Evolutionary conservation across 2,329 filamentous ascomycete species (phyloP), one percentile per base, ranked within the genome.

Genomic region (Ustulina deusta): DNA sequence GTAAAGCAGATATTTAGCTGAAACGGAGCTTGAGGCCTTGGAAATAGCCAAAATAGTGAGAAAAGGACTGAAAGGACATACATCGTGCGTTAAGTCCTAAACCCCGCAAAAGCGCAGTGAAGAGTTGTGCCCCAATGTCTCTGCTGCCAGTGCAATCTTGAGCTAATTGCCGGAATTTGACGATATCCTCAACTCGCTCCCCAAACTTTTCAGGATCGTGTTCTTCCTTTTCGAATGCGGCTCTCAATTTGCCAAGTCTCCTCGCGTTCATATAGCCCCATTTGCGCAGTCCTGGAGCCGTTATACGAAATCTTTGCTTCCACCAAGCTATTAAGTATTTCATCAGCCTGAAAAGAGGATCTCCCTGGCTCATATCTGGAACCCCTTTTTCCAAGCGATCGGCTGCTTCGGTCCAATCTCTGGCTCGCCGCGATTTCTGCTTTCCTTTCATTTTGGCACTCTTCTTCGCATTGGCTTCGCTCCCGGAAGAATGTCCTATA

Each of bases 61-160:
- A 49, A 36, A 36, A 25, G 17, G 20, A 44, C 13, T 44, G 5
- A n/a, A 38, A 20, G 25, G n/a, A 69, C 67, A 49, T 48, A 69
- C 67, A 86, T 34, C 95, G 87, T 11, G 93, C 89, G 74, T 97
- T 93, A 2, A 98, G 82, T 0, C 93, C 93, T 11, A 98, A 77
- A 0, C 90, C 93, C 71, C 96, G 86, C 25, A 97, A 78, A 7
- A 99, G 81, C 2, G 93, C 93, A 0, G 93, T 97, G 71, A 98
- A 98, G 0, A 99, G 84, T 76, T 98, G 94, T 0, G 93, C 91
- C 0, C 94, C 94, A 2, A 96, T 85, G 78, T 98, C 96, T 70
- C 94, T 87, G 68, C 94, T 97, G 0, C 96, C 96, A 67, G 89
- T 84, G 74, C 93, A 93, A 36, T 83, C 82, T 69, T 87, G 87